Base-by-base conservation (phyloP, 352 stramenopile species). In the Phytophthora macrochlamydospora region DNA sequence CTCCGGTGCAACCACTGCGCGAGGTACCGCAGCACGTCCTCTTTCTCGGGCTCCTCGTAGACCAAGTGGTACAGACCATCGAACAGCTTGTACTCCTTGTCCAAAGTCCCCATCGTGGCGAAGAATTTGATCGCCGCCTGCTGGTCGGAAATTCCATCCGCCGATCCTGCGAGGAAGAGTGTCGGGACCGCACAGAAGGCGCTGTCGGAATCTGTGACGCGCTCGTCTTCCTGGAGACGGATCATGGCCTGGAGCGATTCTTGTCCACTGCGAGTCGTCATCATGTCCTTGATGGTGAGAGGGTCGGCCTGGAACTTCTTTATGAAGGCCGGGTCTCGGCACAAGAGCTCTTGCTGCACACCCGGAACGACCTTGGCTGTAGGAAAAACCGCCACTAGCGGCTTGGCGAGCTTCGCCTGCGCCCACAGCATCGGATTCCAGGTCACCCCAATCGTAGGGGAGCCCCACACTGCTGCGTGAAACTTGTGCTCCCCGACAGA, bases 81-180 rank as follows among this genome's bases (percentile, higher is more conserved):
- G 62, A 86, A 90, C 32, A 84, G 56, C 48, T 87, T 87, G 42
- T 87, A 82, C 45, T 83, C 64, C 65, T 88, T 90, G 69, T 90
- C 78, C 12, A 72, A 64, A 55, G 77, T 85, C 33, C 57, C 72
- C 59, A 88, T 75, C 32, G 62, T 64, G 6, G 73, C 52, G 33
- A 78, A 86, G 45, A 90, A 87, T 32, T 71, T 69, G 13, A 79
- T 64, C 3, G 74, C 71, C 18, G 78, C 67, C 31, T 74, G 52
- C 24, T 76, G 59, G 55, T 83, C 84, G 37, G 73, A 75, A 32
- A 87, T 73, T 4, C 74, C 70, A 54, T 90, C 81, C 4, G 62
- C 65, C 1, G 76, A 82, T 12, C 79, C 81, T 29, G 71, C 69
- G 2, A 90, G 49, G 32, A 88, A 74, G 8, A 81, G 59, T 52